Evolutionary conservation across 805 yeast species (phyloP), one percentile per base, ranked within the genome.

Genomic region (Kluyveromyces siamensis): DNA sequence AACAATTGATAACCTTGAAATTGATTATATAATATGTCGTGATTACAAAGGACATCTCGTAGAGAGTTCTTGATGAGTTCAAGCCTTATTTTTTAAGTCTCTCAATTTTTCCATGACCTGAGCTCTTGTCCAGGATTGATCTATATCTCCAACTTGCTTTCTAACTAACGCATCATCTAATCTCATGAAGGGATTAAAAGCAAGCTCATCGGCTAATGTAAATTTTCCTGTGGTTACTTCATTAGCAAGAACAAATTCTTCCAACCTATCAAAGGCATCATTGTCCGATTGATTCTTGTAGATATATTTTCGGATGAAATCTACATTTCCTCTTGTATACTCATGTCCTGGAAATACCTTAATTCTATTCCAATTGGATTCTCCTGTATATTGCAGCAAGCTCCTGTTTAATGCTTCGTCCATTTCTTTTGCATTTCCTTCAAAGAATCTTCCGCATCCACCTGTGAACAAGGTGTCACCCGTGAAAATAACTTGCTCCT

Each of bases 401-500:
- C 75, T 68, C 17, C 70, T 64, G 56, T 79, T 81, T 58, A 93
- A 72, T 0, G 95, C 77, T 1, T 56, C 53, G 55, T 83, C 77
- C 99, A 93, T 93, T 61, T 93, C 84, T 38, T 66, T 68, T 0
- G 90, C 89, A 11, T 75, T 72, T 2, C 99, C 99, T 68, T 93
- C 99, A 62, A 93, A 93, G 68, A 93, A 93, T 47, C 98, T 74
- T 10, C 99, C 99, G 64, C 97, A 90, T 2, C 99, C 99, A 40
- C 91, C 87, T 41, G 79, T 85, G 69, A 93, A 93, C 40, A 93
- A 72, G 0, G 99, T 93, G 67, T 93, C 99, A 11, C 99, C 99
- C 0, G 97, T 87, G 69, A 93, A 88, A 1, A 93, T 89, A 3
- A 84, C 89, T 53, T 72, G 73, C 55, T 88, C 79, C 35, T 73